phyloP scores from a whole-genome alignment of 768 basidiomycete species.

The Suillus bovinus region DNA sequence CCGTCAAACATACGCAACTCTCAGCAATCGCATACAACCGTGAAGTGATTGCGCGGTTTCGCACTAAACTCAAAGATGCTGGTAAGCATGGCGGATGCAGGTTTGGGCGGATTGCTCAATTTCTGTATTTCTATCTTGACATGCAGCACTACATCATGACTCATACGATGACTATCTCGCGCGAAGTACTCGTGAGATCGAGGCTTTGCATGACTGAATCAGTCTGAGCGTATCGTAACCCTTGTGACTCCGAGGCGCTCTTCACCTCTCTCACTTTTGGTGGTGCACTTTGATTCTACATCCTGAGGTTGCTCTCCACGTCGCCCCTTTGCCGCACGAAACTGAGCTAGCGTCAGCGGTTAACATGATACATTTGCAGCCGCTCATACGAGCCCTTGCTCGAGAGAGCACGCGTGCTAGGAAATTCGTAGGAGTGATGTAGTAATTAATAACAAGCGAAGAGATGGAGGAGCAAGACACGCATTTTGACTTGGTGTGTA shows the following conservation, averaged over 20 bases:
- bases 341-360: background rate
- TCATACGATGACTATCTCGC: too few relatives aligned
- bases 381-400: background rate
- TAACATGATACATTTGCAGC: background rate
- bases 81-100: too few relatives aligned
- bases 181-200: too few relatives aligned
- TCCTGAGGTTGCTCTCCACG: background rate
- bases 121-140: too few relatives aligned
- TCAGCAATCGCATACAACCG: too few relatives aligned
- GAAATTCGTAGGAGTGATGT: background rate
- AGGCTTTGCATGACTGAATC: slow-evolving; percentile 60
- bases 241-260: background rate
- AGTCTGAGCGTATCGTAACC: background rate
- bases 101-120: too few relatives aligned
- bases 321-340: background rate
- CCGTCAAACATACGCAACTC: too few relatives aligned
- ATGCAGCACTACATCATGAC: too few relatives aligned
- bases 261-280: background rate
- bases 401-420: background rate
- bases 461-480: background rate
- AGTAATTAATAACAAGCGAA: background rate
- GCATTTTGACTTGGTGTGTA: background rate
- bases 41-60: too few relatives aligned
- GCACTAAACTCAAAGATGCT: too few relatives aligned
- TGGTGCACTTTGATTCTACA: background rate